Evolutionary conservation across 306 rosid genomes (phyloP).

Genomic region (Geum urbanum): DNA sequence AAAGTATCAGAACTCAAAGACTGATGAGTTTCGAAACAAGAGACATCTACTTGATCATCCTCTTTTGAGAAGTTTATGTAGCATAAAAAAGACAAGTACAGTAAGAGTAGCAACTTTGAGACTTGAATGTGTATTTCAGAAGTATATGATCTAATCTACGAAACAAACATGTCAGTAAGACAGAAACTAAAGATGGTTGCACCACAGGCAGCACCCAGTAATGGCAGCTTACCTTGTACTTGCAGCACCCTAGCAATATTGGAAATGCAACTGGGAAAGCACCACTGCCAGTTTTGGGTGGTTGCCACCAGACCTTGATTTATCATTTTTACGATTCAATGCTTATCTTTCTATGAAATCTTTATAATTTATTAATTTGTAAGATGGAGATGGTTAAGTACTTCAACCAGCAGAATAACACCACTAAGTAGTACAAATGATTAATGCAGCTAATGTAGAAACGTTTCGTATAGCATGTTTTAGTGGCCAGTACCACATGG

Average conservation of each 20-base stretch:
- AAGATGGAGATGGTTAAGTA: too few relatives aligned
- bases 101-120: not conserved
- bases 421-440: too few relatives aligned
- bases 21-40: not conserved
- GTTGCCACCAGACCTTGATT: not conserved
- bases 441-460: too few relatives aligned
- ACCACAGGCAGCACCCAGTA: not conserved
- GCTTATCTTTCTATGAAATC: too few relatives aligned
- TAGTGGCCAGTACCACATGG: too few relatives aligned
- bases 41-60: not conserved
- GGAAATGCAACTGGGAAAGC: not conserved
- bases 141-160: not conserved
- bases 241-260: not conserved
- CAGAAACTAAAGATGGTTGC: not conserved
- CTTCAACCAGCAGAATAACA: too few relatives aligned
- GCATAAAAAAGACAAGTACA: not conserved
- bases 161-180: not conserved
- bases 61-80: too few relatives aligned
- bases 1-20: not conserved
- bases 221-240: not conserved
- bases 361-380: too few relatives aligned
- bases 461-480: too few relatives aligned
- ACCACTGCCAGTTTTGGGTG: not conserved
- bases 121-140: not conserved
- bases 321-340: not conserved